Conservation (phyloP, 2,329 filamentous ascomycete species). For the Phyllosticta paracitricarpa region DNA sequence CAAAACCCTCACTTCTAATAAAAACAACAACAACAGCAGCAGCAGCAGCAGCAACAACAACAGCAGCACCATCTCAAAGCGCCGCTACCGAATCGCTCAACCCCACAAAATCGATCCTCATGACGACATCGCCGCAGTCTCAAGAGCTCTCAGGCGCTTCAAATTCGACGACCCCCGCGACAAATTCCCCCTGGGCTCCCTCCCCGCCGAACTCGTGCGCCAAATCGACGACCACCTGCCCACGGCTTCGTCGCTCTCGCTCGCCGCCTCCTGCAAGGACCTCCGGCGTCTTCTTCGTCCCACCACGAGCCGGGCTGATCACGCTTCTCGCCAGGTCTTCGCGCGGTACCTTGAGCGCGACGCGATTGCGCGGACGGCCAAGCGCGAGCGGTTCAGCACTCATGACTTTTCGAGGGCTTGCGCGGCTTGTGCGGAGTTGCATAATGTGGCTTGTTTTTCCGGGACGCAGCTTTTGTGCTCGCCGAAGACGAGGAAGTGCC, state of each 20-base stretch:
- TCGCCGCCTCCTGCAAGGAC: neutral
- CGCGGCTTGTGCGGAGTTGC: neutral
- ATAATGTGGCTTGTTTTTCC: neutral
- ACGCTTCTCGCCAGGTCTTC: neutral
- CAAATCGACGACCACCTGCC: neutral
- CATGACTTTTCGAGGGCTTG: neutral
- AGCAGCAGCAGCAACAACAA: too few relatives aligned
- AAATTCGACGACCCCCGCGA: neutral
- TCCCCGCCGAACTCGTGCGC: neutral
- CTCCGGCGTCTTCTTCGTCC: neutral
- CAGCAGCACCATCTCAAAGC: too few relatives aligned
- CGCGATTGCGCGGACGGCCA: neutral
- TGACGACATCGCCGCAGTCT: too few relatives aligned
- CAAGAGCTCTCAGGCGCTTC: neutral
- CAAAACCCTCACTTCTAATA: too few relatives aligned
- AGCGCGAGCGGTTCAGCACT: neutral
- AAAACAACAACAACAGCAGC: too few relatives aligned
- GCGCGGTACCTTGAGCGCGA: neutral
- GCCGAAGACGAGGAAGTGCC: neutral
- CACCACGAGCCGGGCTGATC: neutral
- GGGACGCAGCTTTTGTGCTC: neutral
- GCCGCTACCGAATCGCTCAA: too few relatives aligned
- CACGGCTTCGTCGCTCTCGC: neutral
- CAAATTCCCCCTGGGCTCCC: neutral
- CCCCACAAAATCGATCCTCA: too few relatives aligned